Evolutionary conservation across 371 early-diverging fungal species (phyloP), one percentile per base, ranked within the genome.

Genomic region (Caulochytrium protostelioides): DNA sequence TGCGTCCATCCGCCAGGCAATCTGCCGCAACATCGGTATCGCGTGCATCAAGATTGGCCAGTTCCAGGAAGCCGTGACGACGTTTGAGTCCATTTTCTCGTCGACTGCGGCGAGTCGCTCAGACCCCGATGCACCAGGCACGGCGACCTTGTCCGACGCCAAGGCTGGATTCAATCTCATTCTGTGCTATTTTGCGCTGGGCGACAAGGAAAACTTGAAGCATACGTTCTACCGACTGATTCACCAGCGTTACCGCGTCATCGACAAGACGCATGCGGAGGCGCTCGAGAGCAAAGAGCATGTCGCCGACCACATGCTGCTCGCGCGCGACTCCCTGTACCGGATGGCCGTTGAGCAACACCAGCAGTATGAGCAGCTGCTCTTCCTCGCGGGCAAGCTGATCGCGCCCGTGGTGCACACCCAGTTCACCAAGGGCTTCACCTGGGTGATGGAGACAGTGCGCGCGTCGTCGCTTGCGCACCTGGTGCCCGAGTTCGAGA

Each of bases 111-210:
- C 20, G 14, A 33, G 12, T 25, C 25, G 12, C 6, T 18, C 28
- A 27, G 18, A 1, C 32, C n/a, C 14, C 30, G 37, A 17, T 14
- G 10, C 15, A 40, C n/a, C n/a, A n/a, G n/a, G n/a, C n/a, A n/a
- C n/a, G n/a, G n/a, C n/a, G n/a, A n/a, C n/a, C n/a, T n/a, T n/a
- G n/a, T n/a, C n/a, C n/a, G n/a, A n/a, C n/a, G n/a, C n/a, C n/a
- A n/a, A n/a, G n/a, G n/a, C n/a, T n/a, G 66, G 49, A 0, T 67
- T 64, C 50, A 63, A 67, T 30, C 43, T 67, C 1, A 42, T 64
- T 12, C 48, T 67, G 8, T 67, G 67, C 43, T 63, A 59, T 37
- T 67, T 55, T 43, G 64, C 64, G 6, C 44, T 64, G 7, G 67
- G 67, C 4, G 63, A 67, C 41, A 35, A 39, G 5, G 64, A 64